Percentiles rank a stretch among this genome's conserved stretches.
Evolutionary conservation across 2,329 filamentous ascomycete species (phyloP).

Genomic region (Pseudogymnoascus sp.): DNA sequence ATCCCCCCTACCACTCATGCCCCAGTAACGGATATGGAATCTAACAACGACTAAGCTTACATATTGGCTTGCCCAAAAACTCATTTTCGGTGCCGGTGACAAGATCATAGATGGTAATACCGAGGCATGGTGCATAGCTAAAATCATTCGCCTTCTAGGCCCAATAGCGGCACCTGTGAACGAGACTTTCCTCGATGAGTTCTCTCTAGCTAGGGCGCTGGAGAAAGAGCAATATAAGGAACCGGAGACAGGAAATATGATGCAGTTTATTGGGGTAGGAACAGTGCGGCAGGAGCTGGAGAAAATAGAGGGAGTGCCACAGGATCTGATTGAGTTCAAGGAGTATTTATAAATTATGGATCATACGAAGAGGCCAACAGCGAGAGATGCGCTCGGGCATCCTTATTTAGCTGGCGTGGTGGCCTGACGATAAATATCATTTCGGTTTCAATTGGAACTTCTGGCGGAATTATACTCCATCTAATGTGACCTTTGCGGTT

Average conservation of each 20-base stretch:
- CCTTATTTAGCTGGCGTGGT: slow-evolving; percentile 7
- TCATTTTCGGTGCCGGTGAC: slow-evolving; percentile 18
- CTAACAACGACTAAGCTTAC: slow-evolving; percentile 16
- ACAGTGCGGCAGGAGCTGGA: slow-evolving; percentile 15
- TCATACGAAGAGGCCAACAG: slow-evolving; percentile 15
- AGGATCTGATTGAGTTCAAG: slow-evolving; percentile 13
- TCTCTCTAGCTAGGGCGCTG: not conserved
- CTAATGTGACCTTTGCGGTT: too few species aligned
- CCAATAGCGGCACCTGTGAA: slow-evolving; percentile 15
- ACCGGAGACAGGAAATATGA: slow-evolving; percentile 6
- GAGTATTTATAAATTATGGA: slow-evolving; percentile 14
- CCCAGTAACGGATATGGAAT: slow-evolving; percentile 4
- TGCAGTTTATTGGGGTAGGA: slow-evolving; percentile 7
- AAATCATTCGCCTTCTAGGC: slow-evolving; percentile 20
- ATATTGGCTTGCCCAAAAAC: slow-evolving; percentile 13
- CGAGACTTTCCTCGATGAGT: not conserved
- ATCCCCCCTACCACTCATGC: slow-evolving; percentile 2
- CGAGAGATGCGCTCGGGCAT: slow-evolving; percentile 14
- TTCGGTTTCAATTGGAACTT: too few species aligned
- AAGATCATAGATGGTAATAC: slow-evolving; percentile 18
- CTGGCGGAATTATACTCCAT: too few species aligned
- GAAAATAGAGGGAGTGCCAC: slow-evolving; percentile 8
- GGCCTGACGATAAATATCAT: not conserved
- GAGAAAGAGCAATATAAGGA: not conserved
- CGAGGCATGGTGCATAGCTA: slow-evolving; percentile 23